Percentiles rank a stretch among this genome's conserved stretches.
phyloP scores from a whole-genome alignment of 148 eudicot genomes.

The Vaccinium vitisidaea region DNA sequence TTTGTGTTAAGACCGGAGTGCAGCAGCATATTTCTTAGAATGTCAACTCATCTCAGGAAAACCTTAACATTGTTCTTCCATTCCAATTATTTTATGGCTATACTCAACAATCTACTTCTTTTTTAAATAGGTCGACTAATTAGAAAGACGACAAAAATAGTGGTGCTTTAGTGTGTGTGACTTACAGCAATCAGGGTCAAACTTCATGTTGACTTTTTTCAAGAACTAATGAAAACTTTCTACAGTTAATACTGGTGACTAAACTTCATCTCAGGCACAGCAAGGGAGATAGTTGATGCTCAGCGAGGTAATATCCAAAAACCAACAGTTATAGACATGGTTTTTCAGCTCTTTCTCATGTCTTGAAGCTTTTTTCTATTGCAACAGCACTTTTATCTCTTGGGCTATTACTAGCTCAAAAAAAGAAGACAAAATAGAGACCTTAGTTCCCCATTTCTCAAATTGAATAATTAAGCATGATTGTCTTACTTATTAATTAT shows the following conservation, averaged over 20 bases:
- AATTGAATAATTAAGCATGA: neutral
- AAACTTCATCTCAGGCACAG: neutral
- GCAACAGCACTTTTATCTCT: neutral
- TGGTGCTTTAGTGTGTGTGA: neutral
- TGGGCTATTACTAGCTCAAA: neutral
- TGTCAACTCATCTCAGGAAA: neutral
- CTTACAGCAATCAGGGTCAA: neutral
- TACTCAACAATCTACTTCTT: neutral
- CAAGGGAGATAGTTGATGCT: neutral
- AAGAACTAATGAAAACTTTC: neutral
- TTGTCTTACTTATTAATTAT: neutral
- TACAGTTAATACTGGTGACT: neutral
- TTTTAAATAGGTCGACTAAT: neutral
- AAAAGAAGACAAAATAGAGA: neutral
- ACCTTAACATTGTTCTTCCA: neutral
- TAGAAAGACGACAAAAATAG: neutral
- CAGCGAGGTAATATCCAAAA: neutral
- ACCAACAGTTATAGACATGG: neutral
- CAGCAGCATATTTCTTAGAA: neutral
- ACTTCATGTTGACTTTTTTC: neutral
- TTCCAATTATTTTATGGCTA: neutral
- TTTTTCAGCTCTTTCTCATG: slow-evolving; percentile 1
- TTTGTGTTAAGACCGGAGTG: neutral
- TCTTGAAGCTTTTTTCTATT: slow-evolving; percentile 13
- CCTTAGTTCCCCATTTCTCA: neutral